Evolutionary conservation across 108 stramenopile genomes (phyloP), one percentile per base, ranked within the genome.

Genomic region (Nitzschia sp.): DNA sequence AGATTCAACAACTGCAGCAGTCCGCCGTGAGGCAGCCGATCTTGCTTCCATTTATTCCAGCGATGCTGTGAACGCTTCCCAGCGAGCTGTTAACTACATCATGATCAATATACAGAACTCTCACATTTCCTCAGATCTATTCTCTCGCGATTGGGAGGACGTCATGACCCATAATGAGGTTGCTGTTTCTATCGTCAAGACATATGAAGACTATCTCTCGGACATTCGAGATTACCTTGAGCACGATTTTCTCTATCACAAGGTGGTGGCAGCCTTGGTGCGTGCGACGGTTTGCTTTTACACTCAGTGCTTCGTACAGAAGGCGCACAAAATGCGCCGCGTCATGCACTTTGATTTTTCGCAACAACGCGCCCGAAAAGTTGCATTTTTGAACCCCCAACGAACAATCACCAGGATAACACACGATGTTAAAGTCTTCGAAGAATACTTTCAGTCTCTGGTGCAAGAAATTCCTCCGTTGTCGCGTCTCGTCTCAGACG

Each of bases 251-350:
- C 72, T 93, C 75, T 84, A 85, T 22, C 78, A 85, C 47, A 93
- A 93, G 66, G 72, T 82, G 54, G 76, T 90, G 8, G 82, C 66
- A 45, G 75, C 82, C 50, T 73, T 90, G 56, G 80, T 82, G 47
- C 81, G 83, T 26, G 75, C 87, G 6, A 83, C 83, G 21, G 80
- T 93, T 19, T 84, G 86, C 54, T 90, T 93, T 64, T 93, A 90
- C 68, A 74, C 83, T 15, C 80, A 87, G 66, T 82, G 76, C 46
- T 65, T 93, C 5, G 69, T 93, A 45, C 67, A 76, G 48, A 83
- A 84, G 47, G 87, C 89, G 25, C 79, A 85, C 45, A 79, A 35
- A 17, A 60, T 73, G 11, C 55, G 78, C 13, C 50, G 34, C 11
- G 53, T 23, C 15, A 50, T 28, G 25, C 63, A 45, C 5, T 32